These are phyloP conservation scores for Daldinia vernicosa DNA, from an alignment of 495 filamentous ascomycete species.

Conservation along the genomic window DNA sequence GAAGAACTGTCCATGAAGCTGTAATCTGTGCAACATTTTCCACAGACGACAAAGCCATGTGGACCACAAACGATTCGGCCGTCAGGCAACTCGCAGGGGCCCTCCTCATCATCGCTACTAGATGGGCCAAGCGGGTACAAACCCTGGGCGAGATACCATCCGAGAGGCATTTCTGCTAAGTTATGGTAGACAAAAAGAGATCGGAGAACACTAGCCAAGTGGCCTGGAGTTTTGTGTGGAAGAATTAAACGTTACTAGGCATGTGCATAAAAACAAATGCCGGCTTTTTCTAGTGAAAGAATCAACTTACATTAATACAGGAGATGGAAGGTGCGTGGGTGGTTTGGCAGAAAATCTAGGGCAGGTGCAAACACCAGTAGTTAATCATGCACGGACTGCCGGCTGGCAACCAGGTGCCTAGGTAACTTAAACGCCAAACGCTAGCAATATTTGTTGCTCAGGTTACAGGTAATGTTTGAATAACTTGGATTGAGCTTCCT, in stretches of 20 bases:
- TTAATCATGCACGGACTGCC: no score
- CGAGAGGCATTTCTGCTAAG: constrained; percentile 25
- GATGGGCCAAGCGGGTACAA: constrained; percentile 13
- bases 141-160: constrained; percentile 21
- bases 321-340: no score
- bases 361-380: no score
- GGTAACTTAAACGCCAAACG: no score
- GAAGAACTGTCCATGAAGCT: background rate
- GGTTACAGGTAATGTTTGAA: no score
- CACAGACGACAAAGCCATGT: constrained; percentile 25
- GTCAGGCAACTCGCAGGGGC: constrained; percentile 42
- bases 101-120: constrained; percentile 40
- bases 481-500: no score
- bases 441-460: no score
- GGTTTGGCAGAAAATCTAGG: no score
- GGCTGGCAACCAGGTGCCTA: no score
- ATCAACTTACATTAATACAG: no score
- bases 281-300: background rate
- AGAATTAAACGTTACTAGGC: background rate
- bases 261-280: background rate
- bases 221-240: background rate
- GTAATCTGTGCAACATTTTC: background rate
- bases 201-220: background rate
- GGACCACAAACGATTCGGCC: constrained; percentile 42
- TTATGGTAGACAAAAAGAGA: background rate